A percentile compares a stretch with the other conserved stretches of the same genome.
Evolutionary conservation across 2,329 filamentous ascomycete genomes (phyloP).

Genomic region (Talaromyces sp.): DNA sequence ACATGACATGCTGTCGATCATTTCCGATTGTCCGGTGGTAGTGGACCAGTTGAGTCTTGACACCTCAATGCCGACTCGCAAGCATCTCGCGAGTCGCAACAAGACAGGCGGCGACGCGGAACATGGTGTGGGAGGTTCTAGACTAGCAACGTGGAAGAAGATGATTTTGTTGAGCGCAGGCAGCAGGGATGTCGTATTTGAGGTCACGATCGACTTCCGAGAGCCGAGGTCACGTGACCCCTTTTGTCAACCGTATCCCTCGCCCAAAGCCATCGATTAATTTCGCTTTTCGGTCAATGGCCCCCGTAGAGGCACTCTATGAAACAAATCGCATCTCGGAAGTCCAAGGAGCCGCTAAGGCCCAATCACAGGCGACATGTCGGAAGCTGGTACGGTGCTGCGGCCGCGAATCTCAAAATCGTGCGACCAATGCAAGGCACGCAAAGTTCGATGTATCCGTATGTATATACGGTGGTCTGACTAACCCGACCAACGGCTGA

Average conservation of each 20-base stretch:
- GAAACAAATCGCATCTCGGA: background rate
- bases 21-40: too few relatives aligned
- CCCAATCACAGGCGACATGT: constrained; percentile 1
- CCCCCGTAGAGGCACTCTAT: background rate
- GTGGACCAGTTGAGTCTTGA: too few relatives aligned
- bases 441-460: constrained; percentile 40
- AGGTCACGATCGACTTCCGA: background rate
- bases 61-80: too few relatives aligned
- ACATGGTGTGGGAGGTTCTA: background rate
- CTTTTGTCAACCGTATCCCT: background rate
- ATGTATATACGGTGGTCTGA: constrained; percentile 3
- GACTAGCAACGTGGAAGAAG: background rate
- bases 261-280: background rate
- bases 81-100: too few relatives aligned
- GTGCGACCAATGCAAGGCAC: constrained; percentile 37
- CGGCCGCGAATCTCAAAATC: constrained; percentile 18
- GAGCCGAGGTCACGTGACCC: background rate
- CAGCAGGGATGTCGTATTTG: background rate
- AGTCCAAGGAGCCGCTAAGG: background rate
- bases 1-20: too few relatives aligned
- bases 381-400: constrained; percentile 3
- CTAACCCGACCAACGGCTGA: background rate
- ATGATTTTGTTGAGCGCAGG: background rate
- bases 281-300: background rate
- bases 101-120: background rate